These are phyloP conservation scores for Mucor plumbeus DNA, from an alignment of 371 early-diverging fungal species.

Conservation along the genomic window DNA sequence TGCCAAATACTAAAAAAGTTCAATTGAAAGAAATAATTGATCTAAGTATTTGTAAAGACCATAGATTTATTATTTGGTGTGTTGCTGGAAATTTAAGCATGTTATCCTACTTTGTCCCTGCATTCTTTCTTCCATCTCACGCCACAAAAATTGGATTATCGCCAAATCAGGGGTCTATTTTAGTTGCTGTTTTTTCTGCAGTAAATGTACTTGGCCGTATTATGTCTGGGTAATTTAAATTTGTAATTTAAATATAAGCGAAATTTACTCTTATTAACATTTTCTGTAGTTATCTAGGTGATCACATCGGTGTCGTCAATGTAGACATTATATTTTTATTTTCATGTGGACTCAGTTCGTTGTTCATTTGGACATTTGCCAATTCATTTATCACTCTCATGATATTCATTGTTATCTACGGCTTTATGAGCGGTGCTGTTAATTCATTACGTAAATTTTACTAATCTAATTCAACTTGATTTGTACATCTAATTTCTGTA, in stretches of 20 bases:
- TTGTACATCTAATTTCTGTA: conserved; percentile 8
- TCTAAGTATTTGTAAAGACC: conserved; percentile 25
- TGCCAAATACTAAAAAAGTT: conserved; percentile 22
- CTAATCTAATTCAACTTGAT: background rate
- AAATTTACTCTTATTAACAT: background rate
- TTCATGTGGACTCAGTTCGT: conserved; percentile 50
- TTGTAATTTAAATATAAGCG: too few species aligned
- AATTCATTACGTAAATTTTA: conserved; percentile 34
- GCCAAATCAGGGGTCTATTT: conserved; percentile 37
- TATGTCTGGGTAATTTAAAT: conserved; percentile 31
- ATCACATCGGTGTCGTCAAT: conserved; percentile 64
- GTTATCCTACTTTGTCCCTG: conserved; percentile 45
- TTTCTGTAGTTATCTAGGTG: conserved; percentile 33
- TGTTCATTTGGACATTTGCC: conserved; percentile 70
- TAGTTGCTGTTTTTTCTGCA: conserved; percentile 40
- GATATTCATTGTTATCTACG: conserved; percentile 63
- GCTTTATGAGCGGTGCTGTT: conserved; percentile 63
- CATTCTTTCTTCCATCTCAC: conserved; percentile 47
- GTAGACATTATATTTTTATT: conserved; percentile 52
- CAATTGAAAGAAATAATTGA: conserved; percentile 21
- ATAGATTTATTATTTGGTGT: conserved; percentile 38
- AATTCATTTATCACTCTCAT: conserved; percentile 47
- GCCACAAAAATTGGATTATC: conserved; percentile 37
- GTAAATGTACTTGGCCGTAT: conserved; percentile 42
- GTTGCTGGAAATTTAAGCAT: conserved; percentile 38